Conservation (phyloP, 768 basidiomycete genomes). For the Kwoniella shandongensis region DNA sequence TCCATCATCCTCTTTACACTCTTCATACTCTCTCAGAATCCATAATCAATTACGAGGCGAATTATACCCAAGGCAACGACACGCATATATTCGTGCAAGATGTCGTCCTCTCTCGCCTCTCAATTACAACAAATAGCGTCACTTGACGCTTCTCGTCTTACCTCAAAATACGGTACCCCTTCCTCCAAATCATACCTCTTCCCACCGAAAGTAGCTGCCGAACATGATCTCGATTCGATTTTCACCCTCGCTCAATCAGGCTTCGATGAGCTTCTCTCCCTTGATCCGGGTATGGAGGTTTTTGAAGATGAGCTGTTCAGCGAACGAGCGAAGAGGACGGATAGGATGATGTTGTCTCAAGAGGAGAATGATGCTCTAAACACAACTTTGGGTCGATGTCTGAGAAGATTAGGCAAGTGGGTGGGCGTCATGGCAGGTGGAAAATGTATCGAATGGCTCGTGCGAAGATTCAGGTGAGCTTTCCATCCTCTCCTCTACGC, state of each 20-base stretch:
- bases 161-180: slow-evolving; percentile 61
- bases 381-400: slow-evolving; percentile 61
- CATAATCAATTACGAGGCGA: not conserved
- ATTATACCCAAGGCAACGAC: slow-evolving; percentile 16
- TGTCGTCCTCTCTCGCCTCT: slow-evolving; percentile 67
- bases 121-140: slow-evolving; percentile 79
- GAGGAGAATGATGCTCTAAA: slow-evolving; percentile 69
- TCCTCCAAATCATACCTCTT: slow-evolving; percentile 80
- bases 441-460: slow-evolving; percentile 90
- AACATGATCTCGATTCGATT: slow-evolving; percentile 83
- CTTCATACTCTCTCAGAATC: too few relatives aligned
- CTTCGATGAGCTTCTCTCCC: slow-evolving; percentile 66
- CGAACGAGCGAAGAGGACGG: slow-evolving; percentile 68
- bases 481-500: not conserved
- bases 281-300: slow-evolving; percentile 62
- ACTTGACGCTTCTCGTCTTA: slow-evolving; percentile 70
- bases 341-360: slow-evolving; percentile 71
- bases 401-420: slow-evolving; percentile 74
- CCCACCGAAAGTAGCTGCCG: slow-evolving; percentile 72
- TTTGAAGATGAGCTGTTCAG: slow-evolving; percentile 78
- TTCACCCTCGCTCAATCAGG: slow-evolving; percentile 77
- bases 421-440: slow-evolving; percentile 76
- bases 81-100: slow-evolving; percentile 8
- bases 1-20: too few relatives aligned
- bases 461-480: slow-evolving; percentile 79